These are phyloP conservation scores for Debaryomyces coudertii DNA, from an alignment of 1,139 yeast species.

Conservation along the genomic window DNA sequence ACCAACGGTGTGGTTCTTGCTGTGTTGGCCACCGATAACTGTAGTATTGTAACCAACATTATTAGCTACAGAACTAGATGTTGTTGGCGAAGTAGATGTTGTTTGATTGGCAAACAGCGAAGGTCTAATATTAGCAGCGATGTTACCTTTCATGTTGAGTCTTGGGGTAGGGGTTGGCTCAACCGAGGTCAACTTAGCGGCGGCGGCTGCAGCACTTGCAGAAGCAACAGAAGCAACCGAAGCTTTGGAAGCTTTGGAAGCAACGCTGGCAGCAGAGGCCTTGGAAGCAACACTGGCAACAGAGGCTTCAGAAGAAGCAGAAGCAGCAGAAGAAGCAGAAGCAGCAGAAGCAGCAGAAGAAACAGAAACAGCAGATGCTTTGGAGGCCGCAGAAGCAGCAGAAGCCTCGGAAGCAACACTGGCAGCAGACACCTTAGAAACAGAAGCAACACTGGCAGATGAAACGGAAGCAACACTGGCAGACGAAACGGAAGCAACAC, in stretches of 20 bases:
- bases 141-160: neutral
- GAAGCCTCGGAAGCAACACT: neutral
- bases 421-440: slow-evolving; percentile 14
- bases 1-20: slow-evolving; percentile 1
- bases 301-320: slow-evolving; percentile 18
- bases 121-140: neutral
- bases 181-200: neutral
- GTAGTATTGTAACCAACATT: slow-evolving; percentile 5
- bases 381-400: neutral
- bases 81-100: neutral
- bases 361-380: neutral
- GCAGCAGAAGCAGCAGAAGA: neutral
- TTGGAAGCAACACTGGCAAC: slow-evolving; percentile 20
- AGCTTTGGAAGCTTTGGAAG: neutral
- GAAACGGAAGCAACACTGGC: slow-evolving; percentile 50
- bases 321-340: neutral
- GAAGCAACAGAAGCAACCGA: slow-evolving; percentile 47
- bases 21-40: neutral
- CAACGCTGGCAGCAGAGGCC: slow-evolving; percentile 8
- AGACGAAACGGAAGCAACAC: neutral
- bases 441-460: slow-evolving; percentile 22
- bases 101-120: neutral
- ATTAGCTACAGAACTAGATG: neutral
- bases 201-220: slow-evolving; percentile 18
- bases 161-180: neutral